phyloP scores from a whole-genome alignment of 805 yeast species.

The Starmerella asiatica region DNA sequence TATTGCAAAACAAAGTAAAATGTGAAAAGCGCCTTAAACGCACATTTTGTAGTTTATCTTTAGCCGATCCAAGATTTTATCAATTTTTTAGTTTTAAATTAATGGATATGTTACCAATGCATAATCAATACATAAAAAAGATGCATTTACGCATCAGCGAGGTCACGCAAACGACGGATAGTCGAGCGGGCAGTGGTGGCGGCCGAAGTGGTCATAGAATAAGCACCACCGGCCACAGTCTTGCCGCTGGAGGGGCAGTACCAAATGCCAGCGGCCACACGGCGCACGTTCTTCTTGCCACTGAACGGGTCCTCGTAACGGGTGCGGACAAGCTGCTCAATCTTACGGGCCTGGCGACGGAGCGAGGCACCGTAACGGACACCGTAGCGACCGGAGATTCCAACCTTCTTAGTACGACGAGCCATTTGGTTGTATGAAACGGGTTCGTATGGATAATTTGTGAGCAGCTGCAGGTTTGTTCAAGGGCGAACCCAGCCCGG shows the following conservation, averaged over 20 bases:
- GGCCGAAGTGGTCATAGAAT: conserved; percentile 95
- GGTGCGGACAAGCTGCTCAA: conserved; percentile 98
- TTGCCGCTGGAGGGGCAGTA: conserved; percentile 84
- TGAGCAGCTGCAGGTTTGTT: not conserved
- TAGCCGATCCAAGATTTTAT: not conserved
- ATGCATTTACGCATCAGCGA: conserved; percentile 85
- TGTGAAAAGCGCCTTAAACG: too few relatives aligned
- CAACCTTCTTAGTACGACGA: conserved; percentile 99
- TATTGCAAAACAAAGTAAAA: too few relatives aligned
- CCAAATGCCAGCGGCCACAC: conserved; percentile 99
- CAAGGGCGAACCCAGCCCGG: not conserved
- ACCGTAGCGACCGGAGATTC: conserved; percentile 99
- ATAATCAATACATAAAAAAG: not conserved
- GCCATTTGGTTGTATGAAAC: conserved; percentile 51
- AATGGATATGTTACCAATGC: not conserved
- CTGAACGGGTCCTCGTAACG: conserved; percentile 99
- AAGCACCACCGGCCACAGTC: conserved; percentile 99
- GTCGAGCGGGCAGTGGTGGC: conserved; percentile 99
- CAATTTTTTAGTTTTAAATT: too few relatives aligned
- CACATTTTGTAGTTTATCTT: too few relatives aligned
- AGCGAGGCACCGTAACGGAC: conserved; percentile 99
- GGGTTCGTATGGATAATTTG: conserved; percentile 1
- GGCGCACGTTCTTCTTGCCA: conserved; percentile 96
- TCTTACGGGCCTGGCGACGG: conserved; percentile 99
- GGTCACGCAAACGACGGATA: conserved; percentile 99